Conservation (phyloP, 1,284 basidiomycete genomes). For the Ustilago curta region DNA sequence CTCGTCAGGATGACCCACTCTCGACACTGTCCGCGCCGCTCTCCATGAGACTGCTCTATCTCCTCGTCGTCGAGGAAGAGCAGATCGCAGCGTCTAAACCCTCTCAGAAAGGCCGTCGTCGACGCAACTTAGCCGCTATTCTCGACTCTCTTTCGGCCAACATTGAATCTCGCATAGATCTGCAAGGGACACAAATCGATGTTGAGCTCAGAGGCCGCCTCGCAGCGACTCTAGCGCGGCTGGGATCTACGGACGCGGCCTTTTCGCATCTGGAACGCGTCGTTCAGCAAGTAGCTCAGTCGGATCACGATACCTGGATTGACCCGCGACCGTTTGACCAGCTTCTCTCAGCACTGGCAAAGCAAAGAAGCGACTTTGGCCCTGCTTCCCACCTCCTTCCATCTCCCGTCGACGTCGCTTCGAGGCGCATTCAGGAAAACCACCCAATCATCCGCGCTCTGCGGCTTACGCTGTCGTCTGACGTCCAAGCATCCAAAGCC, state of each 20-base stretch:
- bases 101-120: background rate
- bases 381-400: conserved; percentile 14
- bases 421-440: conserved; percentile 5
- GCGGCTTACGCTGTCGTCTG: conserved; percentile 24
- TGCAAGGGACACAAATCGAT: conserved; percentile 8
- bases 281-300: conserved; percentile 3
- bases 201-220: conserved; percentile 27
- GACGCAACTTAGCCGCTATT: conserved; percentile 6
- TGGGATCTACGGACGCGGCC: conserved; percentile 24
- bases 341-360: conserved; percentile 35
- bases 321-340: conserved; percentile 47
- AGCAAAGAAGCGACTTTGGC: background rate
- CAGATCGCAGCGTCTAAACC: conserved; percentile 25
- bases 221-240: conserved; percentile 26
- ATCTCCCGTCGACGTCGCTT: conserved; percentile 30
- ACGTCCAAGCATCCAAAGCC: conserved; percentile 27
- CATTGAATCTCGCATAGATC: background rate
- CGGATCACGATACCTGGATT: background rate
- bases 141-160: conserved; percentile 12
- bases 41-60: conserved; percentile 37
- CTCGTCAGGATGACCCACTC: background rate
- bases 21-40: conserved; percentile 14
- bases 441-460: conserved; percentile 36
- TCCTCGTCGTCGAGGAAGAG: conserved; percentile 42
- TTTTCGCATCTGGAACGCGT: conserved; percentile 10